These are phyloP conservation scores for Phylloporus sp. DNA, from an alignment of 768 basidiomycete species.

Conservation along the genomic window DNA sequence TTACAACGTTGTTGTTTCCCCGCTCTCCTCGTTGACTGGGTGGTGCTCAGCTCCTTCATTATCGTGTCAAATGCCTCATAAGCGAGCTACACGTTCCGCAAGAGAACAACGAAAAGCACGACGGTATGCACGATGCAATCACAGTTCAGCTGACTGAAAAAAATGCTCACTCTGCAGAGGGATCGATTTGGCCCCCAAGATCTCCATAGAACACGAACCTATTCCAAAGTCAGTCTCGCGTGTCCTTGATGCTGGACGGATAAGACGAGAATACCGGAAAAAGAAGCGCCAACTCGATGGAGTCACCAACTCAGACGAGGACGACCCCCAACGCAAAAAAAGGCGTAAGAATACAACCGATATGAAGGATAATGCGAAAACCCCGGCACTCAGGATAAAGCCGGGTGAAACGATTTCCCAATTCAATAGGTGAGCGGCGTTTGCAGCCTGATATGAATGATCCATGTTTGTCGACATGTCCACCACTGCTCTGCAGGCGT, in stretches of 20 bases:
- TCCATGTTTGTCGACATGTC: slow-evolving; percentile 6
- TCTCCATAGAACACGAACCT: slow-evolving; percentile 47
- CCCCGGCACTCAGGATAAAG: slow-evolving; percentile 44
- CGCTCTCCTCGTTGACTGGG: not conserved
- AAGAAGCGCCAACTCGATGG: slow-evolving; percentile 40
- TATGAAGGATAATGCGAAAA: slow-evolving; percentile 10
- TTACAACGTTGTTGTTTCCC: slow-evolving; percentile 14
- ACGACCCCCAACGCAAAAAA: slow-evolving; percentile 27
- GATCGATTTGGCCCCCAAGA: slow-evolving; percentile 46
- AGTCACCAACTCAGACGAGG: slow-evolving; percentile 26
- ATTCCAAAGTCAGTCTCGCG: slow-evolving; percentile 69
- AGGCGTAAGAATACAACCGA: slow-evolving; percentile 21
- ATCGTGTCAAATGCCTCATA: slow-evolving; percentile 56
- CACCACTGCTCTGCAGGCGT: slow-evolving; percentile 42
- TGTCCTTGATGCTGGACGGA: slow-evolving; percentile 57
- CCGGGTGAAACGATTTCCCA: slow-evolving; percentile 71
- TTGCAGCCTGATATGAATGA: slow-evolving; percentile 8
- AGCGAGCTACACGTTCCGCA: slow-evolving; percentile 52
- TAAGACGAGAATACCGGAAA: slow-evolving; percentile 52
- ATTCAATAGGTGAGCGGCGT: slow-evolving; percentile 61
- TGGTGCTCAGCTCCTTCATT: slow-evolving; percentile 15
- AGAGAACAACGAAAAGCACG: slow-evolving; percentile 41
- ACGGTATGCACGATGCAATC: slow-evolving; percentile 35
- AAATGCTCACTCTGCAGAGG: slow-evolving; percentile 34
- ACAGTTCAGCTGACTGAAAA: not conserved